A percentile compares a stretch with the other conserved stretches of the same genome.
Evolutionary conservation across 73 alveolate genomes (phyloP).

Genomic region (Paramecium sexaurelia): DNA sequence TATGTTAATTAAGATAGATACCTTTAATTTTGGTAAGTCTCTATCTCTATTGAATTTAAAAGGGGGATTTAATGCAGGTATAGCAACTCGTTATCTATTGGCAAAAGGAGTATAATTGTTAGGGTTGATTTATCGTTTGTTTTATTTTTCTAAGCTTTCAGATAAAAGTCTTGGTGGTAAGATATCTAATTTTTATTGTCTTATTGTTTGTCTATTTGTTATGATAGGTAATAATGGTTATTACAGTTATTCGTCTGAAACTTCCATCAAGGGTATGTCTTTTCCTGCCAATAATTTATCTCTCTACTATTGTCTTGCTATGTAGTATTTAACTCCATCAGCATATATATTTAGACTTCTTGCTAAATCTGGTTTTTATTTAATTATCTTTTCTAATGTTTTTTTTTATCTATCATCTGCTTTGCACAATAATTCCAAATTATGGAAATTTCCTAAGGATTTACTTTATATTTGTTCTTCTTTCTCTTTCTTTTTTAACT

Average conservation of each 20-base stretch:
- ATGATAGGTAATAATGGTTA: background rate
- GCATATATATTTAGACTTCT: constrained; percentile 45
- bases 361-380: constrained; percentile 57
- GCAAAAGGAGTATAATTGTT: constrained; percentile 43
- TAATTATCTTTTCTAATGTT: constrained; percentile 29
- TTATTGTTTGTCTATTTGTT: background rate
- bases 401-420: constrained; percentile 50
- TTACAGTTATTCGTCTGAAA: background rate
- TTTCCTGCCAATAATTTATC: constrained; percentile 40
- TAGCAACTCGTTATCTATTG: background rate
- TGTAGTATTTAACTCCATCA: constrained; percentile 52
- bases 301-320: constrained; percentile 26
- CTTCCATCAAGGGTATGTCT: constrained; percentile 2
- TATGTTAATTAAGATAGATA: background rate
- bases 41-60: background rate
- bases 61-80: constrained; percentile 33
- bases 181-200: background rate
- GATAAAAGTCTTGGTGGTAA: background rate
- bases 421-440: constrained; percentile 29
- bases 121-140: background rate
- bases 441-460: constrained; percentile 26
- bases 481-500: background rate
- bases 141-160: constrained; percentile 42
- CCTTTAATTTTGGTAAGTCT: constrained; percentile 28
- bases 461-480: background rate